Conservation (phyloP, 306 rosid genomes). For the Hippophae gyantsensis region DNA sequence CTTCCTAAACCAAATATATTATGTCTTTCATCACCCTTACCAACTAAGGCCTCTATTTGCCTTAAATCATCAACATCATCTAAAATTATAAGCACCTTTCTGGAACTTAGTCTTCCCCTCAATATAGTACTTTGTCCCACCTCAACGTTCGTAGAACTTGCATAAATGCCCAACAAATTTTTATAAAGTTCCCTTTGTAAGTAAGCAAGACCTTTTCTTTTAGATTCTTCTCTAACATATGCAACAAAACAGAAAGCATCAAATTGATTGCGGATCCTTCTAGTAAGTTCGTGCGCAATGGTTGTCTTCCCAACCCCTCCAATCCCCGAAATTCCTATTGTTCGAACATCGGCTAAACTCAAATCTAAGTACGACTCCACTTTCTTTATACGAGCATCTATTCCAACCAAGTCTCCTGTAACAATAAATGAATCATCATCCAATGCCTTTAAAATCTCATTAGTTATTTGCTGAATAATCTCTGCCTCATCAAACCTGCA, state of each 20-base stretch:
- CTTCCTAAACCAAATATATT: conserved; percentile 21
- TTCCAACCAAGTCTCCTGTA: not conserved
- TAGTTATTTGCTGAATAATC: not conserved
- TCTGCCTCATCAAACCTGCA: not conserved
- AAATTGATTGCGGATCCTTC: not conserved
- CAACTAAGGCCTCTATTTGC: conserved; percentile 22
- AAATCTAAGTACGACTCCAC: not conserved
- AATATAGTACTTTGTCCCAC: not conserved
- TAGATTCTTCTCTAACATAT: conserved; percentile 3
- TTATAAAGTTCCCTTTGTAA: not conserved
- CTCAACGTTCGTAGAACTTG: not conserved
- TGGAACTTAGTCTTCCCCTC: not conserved
- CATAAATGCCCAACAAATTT: not conserved
- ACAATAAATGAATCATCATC: not conserved
- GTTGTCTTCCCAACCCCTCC: conserved; percentile 16
- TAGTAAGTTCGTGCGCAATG: not conserved
- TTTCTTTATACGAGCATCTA: not conserved
- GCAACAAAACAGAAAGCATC: conserved; percentile 4
- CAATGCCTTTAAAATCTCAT: not conserved
- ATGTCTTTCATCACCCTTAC: conserved; percentile 4
- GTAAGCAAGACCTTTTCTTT: conserved; percentile 1
- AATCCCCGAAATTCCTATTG: conserved; percentile 8
- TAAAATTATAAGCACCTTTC: conserved; percentile 19
- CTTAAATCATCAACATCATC: conserved; percentile 29
- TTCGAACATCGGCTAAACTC: not conserved